Evolutionary conservation across 2,329 filamentous ascomycete genomes (phyloP).

Genomic region (Raffaelea deltoideospora): DNA sequence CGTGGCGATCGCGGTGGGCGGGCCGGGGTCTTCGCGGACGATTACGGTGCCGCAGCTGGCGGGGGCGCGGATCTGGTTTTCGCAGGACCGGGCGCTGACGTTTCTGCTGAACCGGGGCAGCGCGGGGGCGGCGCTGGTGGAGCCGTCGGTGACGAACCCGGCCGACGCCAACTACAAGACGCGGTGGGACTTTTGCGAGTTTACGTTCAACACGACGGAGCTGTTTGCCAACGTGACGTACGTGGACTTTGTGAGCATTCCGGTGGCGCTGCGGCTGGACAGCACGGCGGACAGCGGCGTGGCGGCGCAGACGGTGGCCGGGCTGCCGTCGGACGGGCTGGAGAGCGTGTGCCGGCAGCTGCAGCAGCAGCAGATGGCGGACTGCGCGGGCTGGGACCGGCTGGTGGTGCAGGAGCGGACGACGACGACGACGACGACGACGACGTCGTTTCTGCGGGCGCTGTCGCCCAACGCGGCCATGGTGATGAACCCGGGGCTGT

Average conservation of each 20-base stretch:
- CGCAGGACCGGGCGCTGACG: constrained; percentile 40
- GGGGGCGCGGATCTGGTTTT: constrained; percentile 61
- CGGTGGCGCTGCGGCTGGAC: constrained; percentile 41
- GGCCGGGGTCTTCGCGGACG: constrained; percentile 40
- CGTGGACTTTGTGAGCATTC: constrained; percentile 59
- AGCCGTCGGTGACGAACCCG: constrained; percentile 56
- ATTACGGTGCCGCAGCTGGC: constrained; percentile 55
- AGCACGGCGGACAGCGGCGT: constrained; percentile 28
- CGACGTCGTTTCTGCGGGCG: constrained; percentile 24
- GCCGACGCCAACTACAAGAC: constrained; percentile 46
- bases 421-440: constrained; percentile 15
- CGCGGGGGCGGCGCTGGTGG: constrained; percentile 51
- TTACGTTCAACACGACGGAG: constrained; percentile 46
- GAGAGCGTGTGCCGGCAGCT: constrained; percentile 28
- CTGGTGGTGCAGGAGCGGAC: constrained; percentile 34
- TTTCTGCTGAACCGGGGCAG: constrained; percentile 51
- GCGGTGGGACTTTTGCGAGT: constrained; percentile 54
- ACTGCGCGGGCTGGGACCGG: constrained; percentile 35
- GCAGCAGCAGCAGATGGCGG: constrained; percentile 26
- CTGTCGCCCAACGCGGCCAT: constrained; percentile 37
- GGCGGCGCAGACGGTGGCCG: constrained; percentile 29
- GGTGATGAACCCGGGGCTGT: constrained; percentile 26
- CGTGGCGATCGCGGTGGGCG: constrained; percentile 48
- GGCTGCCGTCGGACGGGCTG: constrained; percentile 31
- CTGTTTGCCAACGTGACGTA: constrained; percentile 57